These are phyloP conservation scores for Hemerocallis citrina DNA, from an alignment of 106 monocot genomes.

Conservation along the genomic window DNA sequence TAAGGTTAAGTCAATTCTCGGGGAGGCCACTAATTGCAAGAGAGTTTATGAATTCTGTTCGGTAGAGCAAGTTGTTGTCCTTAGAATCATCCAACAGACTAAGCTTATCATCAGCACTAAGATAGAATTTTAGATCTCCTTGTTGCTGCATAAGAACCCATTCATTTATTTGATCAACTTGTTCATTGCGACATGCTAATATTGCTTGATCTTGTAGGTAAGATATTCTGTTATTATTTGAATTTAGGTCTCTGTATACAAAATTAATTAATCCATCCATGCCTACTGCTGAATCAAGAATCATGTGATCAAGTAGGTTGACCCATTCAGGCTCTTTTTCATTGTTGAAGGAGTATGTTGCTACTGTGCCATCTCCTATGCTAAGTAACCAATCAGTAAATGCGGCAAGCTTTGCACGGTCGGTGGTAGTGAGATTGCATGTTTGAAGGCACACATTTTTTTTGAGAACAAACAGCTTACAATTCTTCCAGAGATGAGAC, in stretches of 20 bases:
- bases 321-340: background rate
- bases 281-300: background rate
- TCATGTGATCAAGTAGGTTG: background rate
- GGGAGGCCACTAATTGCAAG: slow-evolving; percentile 9
- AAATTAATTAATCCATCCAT: background rate
- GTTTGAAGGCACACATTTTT: slow-evolving; percentile 7
- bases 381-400: slow-evolving; percentile 15
- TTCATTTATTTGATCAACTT: background rate
- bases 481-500: slow-evolving; percentile 2
- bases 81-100: background rate
- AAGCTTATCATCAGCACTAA: no score
- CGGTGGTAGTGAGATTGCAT: background rate
- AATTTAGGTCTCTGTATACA: background rate
- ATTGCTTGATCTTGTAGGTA: background rate
- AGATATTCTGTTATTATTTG: no score
- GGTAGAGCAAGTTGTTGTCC: no score
- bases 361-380: slow-evolving; percentile 11
- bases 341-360: background rate
- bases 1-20: slow-evolving; percentile 8
- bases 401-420: background rate
- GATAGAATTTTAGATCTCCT: no score
- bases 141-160: background rate
- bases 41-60: background rate
- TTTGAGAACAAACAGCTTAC: background rate
- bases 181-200: background rate